Evolutionary conservation across 2,329 filamentous ascomycete species (phyloP).

Genomic region (Hymenoscyphus occultus): DNA sequence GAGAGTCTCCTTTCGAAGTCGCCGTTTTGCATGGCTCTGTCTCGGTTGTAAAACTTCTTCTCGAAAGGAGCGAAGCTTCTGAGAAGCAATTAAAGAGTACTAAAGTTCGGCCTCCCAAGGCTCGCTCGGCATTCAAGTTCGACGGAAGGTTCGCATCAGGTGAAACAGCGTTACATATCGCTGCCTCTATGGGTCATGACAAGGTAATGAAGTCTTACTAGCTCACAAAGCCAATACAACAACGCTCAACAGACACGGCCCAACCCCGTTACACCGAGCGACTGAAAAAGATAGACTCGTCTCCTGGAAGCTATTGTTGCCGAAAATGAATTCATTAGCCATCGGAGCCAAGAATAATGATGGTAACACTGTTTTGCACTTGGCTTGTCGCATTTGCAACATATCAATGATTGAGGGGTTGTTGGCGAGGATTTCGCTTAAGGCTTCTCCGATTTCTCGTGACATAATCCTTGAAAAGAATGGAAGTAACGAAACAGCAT

Average conservation of each 20-base stretch:
- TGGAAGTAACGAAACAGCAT: conserved; percentile 1
- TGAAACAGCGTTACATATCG: neutral
- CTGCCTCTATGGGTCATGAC: neutral
- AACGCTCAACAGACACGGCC: neutral
- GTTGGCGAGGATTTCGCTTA: neutral
- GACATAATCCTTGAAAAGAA: neutral
- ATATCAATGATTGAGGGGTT: neutral
- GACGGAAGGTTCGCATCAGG: neutral
- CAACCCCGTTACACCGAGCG: neutral
- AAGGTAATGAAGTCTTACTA: neutral
- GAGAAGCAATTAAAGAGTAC: neutral
- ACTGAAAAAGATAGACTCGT: neutral
- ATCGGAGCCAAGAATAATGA: neutral
- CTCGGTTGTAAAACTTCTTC: neutral
- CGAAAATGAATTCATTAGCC: conserved; percentile 1
- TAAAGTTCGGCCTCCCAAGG: neutral
- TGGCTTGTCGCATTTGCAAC: neutral
- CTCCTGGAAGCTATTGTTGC: neutral
- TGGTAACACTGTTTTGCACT: conserved; percentile 1
- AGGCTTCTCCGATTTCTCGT: neutral
- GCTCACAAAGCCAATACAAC: neutral
- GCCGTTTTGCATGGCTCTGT: neutral
- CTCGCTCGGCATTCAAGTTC: neutral
- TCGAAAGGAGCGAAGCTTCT: neutral
- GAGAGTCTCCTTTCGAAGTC: neutral